Conservation (phyloP, 208 protist species). For the Acanthamoeba triangularis region DNA sequence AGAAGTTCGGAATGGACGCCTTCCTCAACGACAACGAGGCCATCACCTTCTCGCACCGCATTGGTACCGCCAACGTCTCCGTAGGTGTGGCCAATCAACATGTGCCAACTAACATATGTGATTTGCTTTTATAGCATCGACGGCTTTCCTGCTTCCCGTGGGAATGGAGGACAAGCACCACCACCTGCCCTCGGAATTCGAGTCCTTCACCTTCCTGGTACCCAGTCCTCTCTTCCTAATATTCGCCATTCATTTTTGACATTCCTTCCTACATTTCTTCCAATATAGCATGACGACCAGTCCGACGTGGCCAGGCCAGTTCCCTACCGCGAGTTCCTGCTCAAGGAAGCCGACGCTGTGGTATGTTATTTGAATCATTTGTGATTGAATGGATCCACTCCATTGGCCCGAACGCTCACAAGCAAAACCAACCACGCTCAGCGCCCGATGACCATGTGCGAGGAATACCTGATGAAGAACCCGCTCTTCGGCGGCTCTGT, state of each 20-base stretch:
- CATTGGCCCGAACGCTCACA: too few relatives aligned
- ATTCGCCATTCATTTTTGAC: not conserved
- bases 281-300: not conserved
- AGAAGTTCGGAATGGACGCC: conserved; percentile 58
- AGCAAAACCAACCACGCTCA: not conserved
- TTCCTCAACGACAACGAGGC: conserved; percentile 63
- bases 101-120: not conserved
- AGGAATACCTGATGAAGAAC: conserved; percentile 65
- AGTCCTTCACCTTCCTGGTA: conserved; percentile 1
- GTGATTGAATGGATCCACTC: too few relatives aligned
- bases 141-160: conserved; percentile 32
- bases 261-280: not conserved
- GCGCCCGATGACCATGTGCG: not conserved
- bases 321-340: not conserved
- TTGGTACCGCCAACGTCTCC: not conserved
- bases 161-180: conserved; percentile 28
- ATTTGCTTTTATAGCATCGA: not conserved
- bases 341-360: not conserved
- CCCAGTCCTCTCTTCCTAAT: too few relatives aligned
- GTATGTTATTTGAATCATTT: not conserved
- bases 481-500: conserved; percentile 45
- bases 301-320: not conserved
- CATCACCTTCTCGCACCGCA: conserved; percentile 51
- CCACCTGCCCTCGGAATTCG: not conserved
- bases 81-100: not conserved